A percentile compares a stretch with the other conserved stretches of the same genome.
phyloP scores from a whole-genome alignment of 768 basidiomycete genomes.

The Ramaria rubella region DNA sequence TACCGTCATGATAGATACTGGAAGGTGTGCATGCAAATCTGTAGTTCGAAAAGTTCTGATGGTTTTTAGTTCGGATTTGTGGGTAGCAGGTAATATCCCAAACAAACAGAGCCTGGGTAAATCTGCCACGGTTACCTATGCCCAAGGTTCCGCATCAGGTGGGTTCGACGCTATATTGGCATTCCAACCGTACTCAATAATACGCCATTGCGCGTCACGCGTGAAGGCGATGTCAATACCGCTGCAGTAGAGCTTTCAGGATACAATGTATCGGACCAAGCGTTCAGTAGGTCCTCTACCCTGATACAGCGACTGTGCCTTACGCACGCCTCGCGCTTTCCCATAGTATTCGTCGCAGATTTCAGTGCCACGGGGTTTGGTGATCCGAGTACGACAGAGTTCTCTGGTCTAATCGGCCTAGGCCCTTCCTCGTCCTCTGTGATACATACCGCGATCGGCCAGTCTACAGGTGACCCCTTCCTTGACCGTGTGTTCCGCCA shows the following conservation, averaged over 20 bases:
- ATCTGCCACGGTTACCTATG: constrained; percentile 42
- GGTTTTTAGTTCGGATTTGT: constrained; percentile 51
- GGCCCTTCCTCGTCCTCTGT: constrained; percentile 55
- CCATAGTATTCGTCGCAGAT: neutral
- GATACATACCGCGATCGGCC: constrained; percentile 26
- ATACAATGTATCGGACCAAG: constrained; percentile 44
- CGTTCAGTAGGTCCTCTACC: constrained; percentile 14
- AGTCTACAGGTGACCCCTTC: constrained; percentile 40
- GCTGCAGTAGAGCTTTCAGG: constrained; percentile 33
- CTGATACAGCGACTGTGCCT: constrained; percentile 19
- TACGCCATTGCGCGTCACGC: neutral
- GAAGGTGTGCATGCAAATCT: constrained; percentile 30
- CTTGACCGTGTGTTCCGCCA: constrained; percentile 61
- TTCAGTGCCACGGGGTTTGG: constrained; percentile 12
- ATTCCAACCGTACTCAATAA: neutral
- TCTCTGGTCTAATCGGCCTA: constrained; percentile 43
- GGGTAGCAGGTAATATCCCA: constrained; percentile 43
- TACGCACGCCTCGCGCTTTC: neutral
- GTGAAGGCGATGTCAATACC: constrained; percentile 38
- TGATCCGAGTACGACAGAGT: constrained; percentile 13
- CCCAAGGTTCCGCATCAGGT: constrained; percentile 49
- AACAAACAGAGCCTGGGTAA: constrained; percentile 33
- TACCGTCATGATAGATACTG: constrained; percentile 40
- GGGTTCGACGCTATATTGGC: constrained; percentile 3
- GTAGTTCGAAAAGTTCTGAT: neutral